These are phyloP conservation scores for Ramaria rubella DNA, from an alignment of 768 basidiomycete genomes.

Conservation along the genomic window DNA sequence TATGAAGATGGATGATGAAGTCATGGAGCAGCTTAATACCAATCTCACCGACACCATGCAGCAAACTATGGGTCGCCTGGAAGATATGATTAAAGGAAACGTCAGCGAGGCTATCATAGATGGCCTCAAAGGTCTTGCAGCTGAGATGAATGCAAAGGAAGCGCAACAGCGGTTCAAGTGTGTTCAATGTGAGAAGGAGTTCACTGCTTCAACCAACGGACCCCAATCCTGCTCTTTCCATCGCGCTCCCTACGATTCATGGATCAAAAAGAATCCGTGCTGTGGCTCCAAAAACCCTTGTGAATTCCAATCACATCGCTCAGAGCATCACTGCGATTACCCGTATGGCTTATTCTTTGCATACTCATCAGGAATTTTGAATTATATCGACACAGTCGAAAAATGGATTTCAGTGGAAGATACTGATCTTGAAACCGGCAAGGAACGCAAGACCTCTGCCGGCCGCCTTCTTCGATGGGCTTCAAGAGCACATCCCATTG, in stretches of 20 bases:
- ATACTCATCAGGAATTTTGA: conserved; percentile 24
- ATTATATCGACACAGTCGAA: conserved; percentile 31
- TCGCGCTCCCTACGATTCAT: too few species aligned
- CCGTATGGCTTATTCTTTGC: conserved; percentile 35
- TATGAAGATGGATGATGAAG: conserved; percentile 31
- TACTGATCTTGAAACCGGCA: conserved; percentile 30
- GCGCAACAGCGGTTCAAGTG: conserved; percentile 34
- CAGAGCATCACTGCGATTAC: conserved; percentile 37
- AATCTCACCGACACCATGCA: conserved; percentile 30
- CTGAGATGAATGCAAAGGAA: conserved; percentile 30
- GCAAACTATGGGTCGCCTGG: conserved; percentile 27
- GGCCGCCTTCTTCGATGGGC: conserved; percentile 31
- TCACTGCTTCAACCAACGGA: conserved; percentile 30
- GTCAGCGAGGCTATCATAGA: conserved; percentile 30
- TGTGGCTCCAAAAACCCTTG: conserved; percentile 31
- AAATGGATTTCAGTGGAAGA: conserved; percentile 31
- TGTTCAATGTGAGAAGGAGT: conserved; percentile 34
- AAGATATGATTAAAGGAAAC: conserved; percentile 26
- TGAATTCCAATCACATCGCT: conserved; percentile 29
- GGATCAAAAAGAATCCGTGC: too few species aligned
- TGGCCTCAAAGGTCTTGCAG: conserved; percentile 31
- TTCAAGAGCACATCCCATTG: conserved; percentile 26
- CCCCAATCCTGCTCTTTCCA: too few species aligned
- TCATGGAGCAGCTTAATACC: conserved; percentile 35
- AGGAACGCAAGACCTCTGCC: conserved; percentile 25